Base-by-base conservation (phyloP, 495 filamentous ascomycete species). In the Xylaria nigripes region DNA sequence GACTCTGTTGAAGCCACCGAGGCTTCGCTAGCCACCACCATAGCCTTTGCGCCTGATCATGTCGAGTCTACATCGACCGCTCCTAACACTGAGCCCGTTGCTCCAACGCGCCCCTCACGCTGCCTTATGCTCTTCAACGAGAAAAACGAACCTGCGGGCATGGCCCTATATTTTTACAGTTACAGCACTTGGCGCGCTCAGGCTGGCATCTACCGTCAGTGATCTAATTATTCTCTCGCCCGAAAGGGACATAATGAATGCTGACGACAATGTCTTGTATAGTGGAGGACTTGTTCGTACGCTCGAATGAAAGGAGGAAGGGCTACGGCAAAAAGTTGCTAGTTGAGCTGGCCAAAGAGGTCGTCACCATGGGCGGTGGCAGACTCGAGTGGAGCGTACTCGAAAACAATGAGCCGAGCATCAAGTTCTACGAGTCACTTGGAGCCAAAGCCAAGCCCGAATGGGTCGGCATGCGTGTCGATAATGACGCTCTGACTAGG, bases 341-440 rank as follows among this genome's bases (percentile, higher is more conserved):
- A 34, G 79, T 79, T 46, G 82, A 82, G 63, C 71, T 96, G 68
- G 92, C 92, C 30, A 77, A 79, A 64, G 86, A 92, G 69, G 79
- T 87, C 47, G 73, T 87, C 48, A 76, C 76, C 54, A 82, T 90
- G 32, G 71, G 79, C 12, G 91, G 90, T 0, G 77, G 79, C 6
- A 78, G 93, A 59, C 68, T 98, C 52, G 92, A 96, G 71, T 98
- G 93, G 93, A 88, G 81, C 63, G 91, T 95, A 61, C 68, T 98
- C 60, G 90, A 85, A 71, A 87, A 81, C 91, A 96, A 98, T 69
- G 81, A 88, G 73, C 86, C 87, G 38, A 86, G 81, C 59, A 89
- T 96, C 68, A 73, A 83, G 62, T 96, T 98, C 64, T 97, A 98
- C 63, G 78, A 85, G 64, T 76, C 79, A 57, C 75, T 95, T 53